Evolutionary conservation across 2,329 filamentous ascomycete species (phyloP).

Genomic region (Metarhizium rileyi): DNA sequence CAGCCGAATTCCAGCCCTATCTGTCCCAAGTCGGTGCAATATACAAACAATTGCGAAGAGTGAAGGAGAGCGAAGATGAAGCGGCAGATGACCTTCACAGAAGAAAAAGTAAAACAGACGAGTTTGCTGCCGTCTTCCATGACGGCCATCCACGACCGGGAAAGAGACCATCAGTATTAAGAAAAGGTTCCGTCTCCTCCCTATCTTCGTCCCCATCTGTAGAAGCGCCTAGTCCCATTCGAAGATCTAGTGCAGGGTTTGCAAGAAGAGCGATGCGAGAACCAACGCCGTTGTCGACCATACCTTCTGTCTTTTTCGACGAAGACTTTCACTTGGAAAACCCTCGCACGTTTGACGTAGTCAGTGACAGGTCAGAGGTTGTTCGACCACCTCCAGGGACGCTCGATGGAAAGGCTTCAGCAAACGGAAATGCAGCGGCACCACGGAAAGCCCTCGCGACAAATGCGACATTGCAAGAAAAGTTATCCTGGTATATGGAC

Average conservation of each 20-base stretch:
- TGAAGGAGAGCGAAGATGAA: constrained; percentile 68
- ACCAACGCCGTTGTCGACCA: constrained; percentile 80
- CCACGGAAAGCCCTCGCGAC: constrained; percentile 83
- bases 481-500: constrained; percentile 99
- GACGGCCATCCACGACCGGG: constrained; percentile 17
- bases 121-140: constrained; percentile 39
- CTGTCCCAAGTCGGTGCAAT: constrained; percentile 74
- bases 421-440: constrained; percentile 25
- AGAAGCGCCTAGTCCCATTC: constrained; percentile 33
- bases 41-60: constrained; percentile 79
- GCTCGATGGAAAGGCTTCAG: constrained; percentile 47
- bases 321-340: constrained; percentile 93
- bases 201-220: constrained; percentile 39
- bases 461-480: constrained; percentile 95
- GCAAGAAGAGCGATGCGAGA: constrained; percentile 55
- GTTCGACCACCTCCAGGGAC: constrained; percentile 55
- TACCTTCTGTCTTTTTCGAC: constrained; percentile 89
- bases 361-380: constrained; percentile 91
- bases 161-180: neutral
- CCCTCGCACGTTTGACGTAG: constrained; percentile 88
- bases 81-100: constrained; percentile 33
- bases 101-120: constrained; percentile 25
- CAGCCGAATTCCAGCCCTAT: constrained; percentile 73
- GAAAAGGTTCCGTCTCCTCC: constrained; percentile 29
- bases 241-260: constrained; percentile 37